Base-by-base conservation (phyloP, 352 stramenopile species). In the Thalassiosira gravida region DNA sequence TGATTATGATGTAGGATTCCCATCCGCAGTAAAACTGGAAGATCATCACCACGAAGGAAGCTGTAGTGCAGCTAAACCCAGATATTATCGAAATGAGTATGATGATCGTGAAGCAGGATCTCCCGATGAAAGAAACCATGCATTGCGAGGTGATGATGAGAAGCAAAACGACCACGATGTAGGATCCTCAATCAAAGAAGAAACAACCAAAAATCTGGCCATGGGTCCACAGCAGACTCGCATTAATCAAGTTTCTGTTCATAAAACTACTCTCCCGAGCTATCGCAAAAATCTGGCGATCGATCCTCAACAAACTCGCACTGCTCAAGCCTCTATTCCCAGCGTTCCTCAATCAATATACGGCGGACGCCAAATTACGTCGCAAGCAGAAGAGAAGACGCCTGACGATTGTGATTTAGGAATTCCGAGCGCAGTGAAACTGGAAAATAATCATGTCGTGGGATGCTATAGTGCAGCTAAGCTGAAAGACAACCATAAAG, bases 331-430 rank as follows among this genome's bases (percentile, higher is more conserved):
- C 32, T 3, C 5, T n/a, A n/a, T n/a, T n/a, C n/a, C n/a, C n/a
- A n/a, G n/a, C n/a, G n/a, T n/a, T 1, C 13, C 9, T 14, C 29
- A 53, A 50, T 67, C 35, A 18, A 59, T 1, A 27, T 18, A n/a
- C 24, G 27, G 37, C 50, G 30, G 25, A 61, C 50, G 46, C 25
- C 29, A 39, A 47, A 62, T 61, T 57, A 52, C 64, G 13, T 63
- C 39, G 0, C 63, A 62, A 18, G 1, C 49, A 52, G 63, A 72
- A 39, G 65, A 74, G 35, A 74, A 74, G 65, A 74, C 64, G 50
- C 65, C 64, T 65, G 65, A 74, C 27, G 64, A 72, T 30, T 30
- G 53, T 72, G 47, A 64, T 47, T 9, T 47, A 57, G n/a, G 1
- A 35, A 32, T 11, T 6, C 32, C n/a, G 32, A 30, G 3, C 49